Percentiles rank a stretch among this genome's conserved stretches.
phyloP scores from a whole-genome alignment of 148 eudicot genomes.

The Amaranthus cruentus region DNA sequence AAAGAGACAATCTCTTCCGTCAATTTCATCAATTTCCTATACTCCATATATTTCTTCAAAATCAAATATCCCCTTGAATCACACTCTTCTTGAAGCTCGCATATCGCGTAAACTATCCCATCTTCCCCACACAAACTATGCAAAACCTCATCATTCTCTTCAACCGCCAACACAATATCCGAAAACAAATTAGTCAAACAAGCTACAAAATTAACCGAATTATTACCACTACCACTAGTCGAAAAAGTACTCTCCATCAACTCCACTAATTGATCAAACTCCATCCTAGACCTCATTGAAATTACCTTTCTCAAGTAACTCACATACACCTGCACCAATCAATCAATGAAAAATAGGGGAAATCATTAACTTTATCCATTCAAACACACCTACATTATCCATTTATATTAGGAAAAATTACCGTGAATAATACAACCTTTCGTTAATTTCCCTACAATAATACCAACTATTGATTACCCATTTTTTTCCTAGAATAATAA shows the following conservation, averaged over 20 bases:
- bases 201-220: slow-evolving; percentile 56
- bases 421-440: too few relatives aligned
- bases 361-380: slow-evolving; percentile 1
- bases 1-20: slow-evolving; percentile 86
- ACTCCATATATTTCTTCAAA: slow-evolving; percentile 83
- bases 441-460: too few relatives aligned
- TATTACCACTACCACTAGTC: slow-evolving; percentile 13
- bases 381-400: neutral
- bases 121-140: slow-evolving; percentile 85
- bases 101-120: slow-evolving; percentile 83
- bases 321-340: slow-evolving; percentile 64
- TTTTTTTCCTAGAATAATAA: too few relatives aligned
- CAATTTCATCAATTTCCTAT: slow-evolving; percentile 60
- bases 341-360: neutral
- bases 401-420: too few relatives aligned
- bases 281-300: slow-evolving; percentile 70
- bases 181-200: slow-evolving; percentile 86
- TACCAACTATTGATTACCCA: too few relatives aligned
- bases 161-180: slow-evolving; percentile 84
- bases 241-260: slow-evolving; percentile 44
- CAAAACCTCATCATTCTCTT: slow-evolving; percentile 75
- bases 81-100: slow-evolving; percentile 93
- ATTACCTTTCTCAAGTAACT: slow-evolving; percentile 77
- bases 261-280: slow-evolving; percentile 73
- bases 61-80: slow-evolving; percentile 78